Evolutionary conservation across 495 filamentous ascomycete species (phyloP).

Genomic region (Rostrohypoxylon terebratum): DNA sequence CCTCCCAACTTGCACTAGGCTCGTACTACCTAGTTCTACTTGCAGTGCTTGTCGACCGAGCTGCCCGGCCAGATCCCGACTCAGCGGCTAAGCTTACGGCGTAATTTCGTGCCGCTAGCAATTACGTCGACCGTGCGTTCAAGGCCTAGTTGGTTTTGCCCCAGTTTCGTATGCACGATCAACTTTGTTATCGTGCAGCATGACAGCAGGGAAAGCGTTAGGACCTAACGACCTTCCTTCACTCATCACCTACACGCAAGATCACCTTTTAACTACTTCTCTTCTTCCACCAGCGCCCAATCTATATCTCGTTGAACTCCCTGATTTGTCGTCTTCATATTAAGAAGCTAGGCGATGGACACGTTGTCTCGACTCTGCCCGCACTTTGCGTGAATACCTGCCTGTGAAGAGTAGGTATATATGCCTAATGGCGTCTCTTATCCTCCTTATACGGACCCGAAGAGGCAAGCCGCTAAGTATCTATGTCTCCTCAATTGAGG

Average conservation of each 20-base stretch:
- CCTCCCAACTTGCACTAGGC: slow-evolving; percentile 21
- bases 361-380: slow-evolving; percentile 28
- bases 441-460: slow-evolving; percentile 16
- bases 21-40: slow-evolving; percentile 30
- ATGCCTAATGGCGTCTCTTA: slow-evolving; percentile 25
- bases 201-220: slow-evolving; percentile 33
- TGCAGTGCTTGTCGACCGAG: slow-evolving; percentile 30
- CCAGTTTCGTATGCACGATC: slow-evolving; percentile 42
- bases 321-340: slow-evolving; percentile 6
- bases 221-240: slow-evolving; percentile 18
- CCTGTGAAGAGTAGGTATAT: neutral
- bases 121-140: slow-evolving; percentile 27
- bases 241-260: neutral
- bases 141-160: slow-evolving; percentile 29
- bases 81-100: slow-evolving; percentile 44
- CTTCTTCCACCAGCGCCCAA: neutral
- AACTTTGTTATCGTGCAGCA: slow-evolving; percentile 39
- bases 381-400: slow-evolving; percentile 29
- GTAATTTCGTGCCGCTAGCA: slow-evolving; percentile 37
- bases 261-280: neutral
- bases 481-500: slow-evolving; percentile 42
- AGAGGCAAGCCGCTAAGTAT: slow-evolving; percentile 38
- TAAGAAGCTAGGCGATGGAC: slow-evolving; percentile 9
- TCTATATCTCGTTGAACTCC: slow-evolving; percentile 5
- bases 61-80: slow-evolving; percentile 36